Evolutionary conservation across 768 basidiomycete genomes (phyloP), one percentile per base, ranked within the genome.

Genomic region (Astraeus odoratus): DNA sequence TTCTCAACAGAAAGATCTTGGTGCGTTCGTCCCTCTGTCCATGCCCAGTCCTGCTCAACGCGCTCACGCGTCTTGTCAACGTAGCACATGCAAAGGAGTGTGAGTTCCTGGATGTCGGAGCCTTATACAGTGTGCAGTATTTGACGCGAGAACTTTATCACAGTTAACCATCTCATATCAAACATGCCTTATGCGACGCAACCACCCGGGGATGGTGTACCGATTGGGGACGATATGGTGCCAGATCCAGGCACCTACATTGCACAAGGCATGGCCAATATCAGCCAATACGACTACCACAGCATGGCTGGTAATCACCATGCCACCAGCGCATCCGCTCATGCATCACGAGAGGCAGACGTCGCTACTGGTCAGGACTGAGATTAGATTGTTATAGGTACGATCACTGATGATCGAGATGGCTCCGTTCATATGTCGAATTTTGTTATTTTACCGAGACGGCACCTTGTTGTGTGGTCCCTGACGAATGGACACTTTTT

Each of bases 31-130:
- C 31, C 19, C 29, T 20, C 39, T 30, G 26, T n/a, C 40, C 25
- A 25, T 27, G 42, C n/a, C 45, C 35, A 6, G 36, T 23, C 19
- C 45, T 18, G n/a, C 36, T 44, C 36, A 45, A 27, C 8, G 41
- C 45, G 31, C 36, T 24, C 46, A 46, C 57, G 33, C 52, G 38
- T 33, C 42, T 22, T 45, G 16, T 41, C 44, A 31, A 44, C 10
- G 23, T 36, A 86, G 86, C 66, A 3, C 87, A 90, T 58, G 83
- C 85, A 8, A 78, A 69, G 63, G 85, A 88, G 65, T 89, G 87
- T 88, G 56, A 63, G 81, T 65, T 27, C 39, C n/a, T 30, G 1
- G n/a, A 26, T 20, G 25, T 27, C 23, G 20, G 16, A 24, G 23
- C 8, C 3, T 20, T 4, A 24, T 27, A 18, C 27, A n/a, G 30